Conservation (phyloP, 2,329 filamentous ascomycete genomes). For the Onygenales sp. region DNA sequence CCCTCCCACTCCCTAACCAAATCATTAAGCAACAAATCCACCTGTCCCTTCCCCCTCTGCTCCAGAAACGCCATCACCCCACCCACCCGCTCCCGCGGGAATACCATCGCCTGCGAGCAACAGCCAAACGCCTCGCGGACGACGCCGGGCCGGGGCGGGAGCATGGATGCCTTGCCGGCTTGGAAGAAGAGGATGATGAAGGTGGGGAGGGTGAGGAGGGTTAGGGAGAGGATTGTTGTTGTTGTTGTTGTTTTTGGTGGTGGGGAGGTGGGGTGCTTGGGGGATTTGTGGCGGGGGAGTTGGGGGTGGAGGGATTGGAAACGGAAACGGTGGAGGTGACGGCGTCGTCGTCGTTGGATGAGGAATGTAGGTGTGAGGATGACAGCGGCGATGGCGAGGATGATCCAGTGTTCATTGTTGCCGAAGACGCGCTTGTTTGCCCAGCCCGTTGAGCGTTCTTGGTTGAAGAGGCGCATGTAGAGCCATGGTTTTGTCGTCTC, state of each 20-base stretch:
- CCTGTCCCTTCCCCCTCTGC: conserved; percentile 11
- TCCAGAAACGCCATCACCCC: conserved; percentile 7
- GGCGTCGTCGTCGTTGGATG: background rate
- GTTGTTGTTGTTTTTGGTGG: too few species aligned
- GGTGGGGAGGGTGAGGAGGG: conserved; percentile 7
- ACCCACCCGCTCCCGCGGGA: conserved; percentile 6
- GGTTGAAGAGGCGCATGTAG: conserved; percentile 15
- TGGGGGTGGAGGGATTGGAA: too few species aligned
- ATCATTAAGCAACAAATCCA: conserved; percentile 11
- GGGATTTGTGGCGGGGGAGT: too few species aligned
- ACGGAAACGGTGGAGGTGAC: background rate
- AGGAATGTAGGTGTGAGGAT: background rate
- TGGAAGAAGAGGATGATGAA: conserved; percentile 10
- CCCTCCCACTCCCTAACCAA: conserved; percentile 6
- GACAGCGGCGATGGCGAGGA: background rate
- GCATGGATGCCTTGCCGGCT: conserved; percentile 11
- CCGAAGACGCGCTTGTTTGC: conserved; percentile 6
- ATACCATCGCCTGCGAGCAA: conserved; percentile 13
- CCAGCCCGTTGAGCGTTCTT: conserved; percentile 11
- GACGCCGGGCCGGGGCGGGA: conserved; percentile 9
- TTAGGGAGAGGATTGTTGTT: background rate
- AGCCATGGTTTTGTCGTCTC: conserved; percentile 7
- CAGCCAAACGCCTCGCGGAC: conserved; percentile 10
- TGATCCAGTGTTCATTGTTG: conserved; percentile 5
- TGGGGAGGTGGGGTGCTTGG: too few species aligned